Conservation (phyloP, 2,329 filamentous ascomycete genomes). For the Trichothecium roseum region DNA sequence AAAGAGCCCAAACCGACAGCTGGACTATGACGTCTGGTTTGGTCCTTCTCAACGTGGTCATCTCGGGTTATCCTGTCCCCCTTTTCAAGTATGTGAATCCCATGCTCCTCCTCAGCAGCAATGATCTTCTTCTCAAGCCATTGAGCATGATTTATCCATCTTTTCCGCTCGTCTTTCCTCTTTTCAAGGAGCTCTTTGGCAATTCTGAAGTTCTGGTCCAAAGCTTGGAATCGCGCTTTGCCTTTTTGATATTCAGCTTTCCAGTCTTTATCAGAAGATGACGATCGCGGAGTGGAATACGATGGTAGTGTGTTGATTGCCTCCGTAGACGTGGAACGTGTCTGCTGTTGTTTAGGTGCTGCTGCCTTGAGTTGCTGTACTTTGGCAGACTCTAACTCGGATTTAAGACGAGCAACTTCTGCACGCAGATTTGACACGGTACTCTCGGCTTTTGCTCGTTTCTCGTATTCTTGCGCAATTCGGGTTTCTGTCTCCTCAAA, state of each 20-base stretch:
- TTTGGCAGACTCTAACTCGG: not conserved
- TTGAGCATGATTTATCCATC: conserved; percentile 35
- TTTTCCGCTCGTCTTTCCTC: conserved; percentile 28
- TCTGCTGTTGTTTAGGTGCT: not conserved
- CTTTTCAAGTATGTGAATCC: conserved; percentile 17
- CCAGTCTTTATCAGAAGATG: conserved; percentile 10
- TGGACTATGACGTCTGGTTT: not conserved
- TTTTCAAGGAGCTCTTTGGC: conserved; percentile 27
- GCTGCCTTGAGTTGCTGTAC: not conserved
- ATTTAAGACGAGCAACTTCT: not conserved
- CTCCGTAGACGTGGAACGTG: conserved; percentile 3
- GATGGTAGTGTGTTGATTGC: too few relatives aligned
- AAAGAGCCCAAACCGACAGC: too few relatives aligned
- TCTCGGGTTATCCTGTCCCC: conserved; percentile 7
- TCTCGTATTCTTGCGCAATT: not conserved
- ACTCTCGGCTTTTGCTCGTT: conserved; percentile 1
- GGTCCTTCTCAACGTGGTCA: not conserved
- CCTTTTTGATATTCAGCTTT: conserved; percentile 25
- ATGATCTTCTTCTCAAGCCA: conserved; percentile 31
- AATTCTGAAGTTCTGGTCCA: conserved; percentile 29
- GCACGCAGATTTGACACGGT: not conserved
- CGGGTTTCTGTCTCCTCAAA: not conserved
- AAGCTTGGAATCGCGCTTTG: conserved; percentile 26
- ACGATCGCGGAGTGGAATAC: not conserved
- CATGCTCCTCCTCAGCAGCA: conserved; percentile 27